phyloP scores from a whole-genome alignment of 2,329 filamentous ascomycete species.

The Fonsecaea nubica region DNA sequence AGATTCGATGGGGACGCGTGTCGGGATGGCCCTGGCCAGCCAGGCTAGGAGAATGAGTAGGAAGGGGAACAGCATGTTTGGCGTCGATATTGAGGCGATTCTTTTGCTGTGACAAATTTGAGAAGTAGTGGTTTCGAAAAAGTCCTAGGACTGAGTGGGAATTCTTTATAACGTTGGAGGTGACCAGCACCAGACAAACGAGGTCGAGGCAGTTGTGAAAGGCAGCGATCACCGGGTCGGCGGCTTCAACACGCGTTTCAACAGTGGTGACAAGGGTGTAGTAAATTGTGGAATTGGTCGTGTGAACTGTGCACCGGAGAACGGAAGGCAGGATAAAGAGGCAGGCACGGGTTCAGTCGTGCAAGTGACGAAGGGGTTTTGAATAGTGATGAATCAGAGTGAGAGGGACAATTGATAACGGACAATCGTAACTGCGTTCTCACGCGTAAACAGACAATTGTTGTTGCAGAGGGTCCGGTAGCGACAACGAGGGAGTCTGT shows the following conservation, averaged over 20 bases:
- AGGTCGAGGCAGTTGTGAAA: conserved; percentile 12
- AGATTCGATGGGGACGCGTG: conserved; percentile 10
- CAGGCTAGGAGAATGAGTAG: conserved; percentile 28
- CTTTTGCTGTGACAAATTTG: not conserved
- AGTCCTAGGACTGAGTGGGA: not conserved
- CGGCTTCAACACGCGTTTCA: not conserved
- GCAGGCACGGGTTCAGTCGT: conserved; percentile 9
- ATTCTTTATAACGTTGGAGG: conserved; percentile 11
- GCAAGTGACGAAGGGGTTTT: conserved; percentile 11
- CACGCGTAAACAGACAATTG: conserved; percentile 1
- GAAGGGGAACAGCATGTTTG: conserved; percentile 26
- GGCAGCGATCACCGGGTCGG: conserved; percentile 5
- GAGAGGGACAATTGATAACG: conserved; percentile 7
- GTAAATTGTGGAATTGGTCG: conserved; percentile 1
- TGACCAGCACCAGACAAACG: conserved; percentile 24
- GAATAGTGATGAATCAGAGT: conserved; percentile 20
- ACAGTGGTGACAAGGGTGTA: not conserved
- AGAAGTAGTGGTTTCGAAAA: conserved; percentile 2
- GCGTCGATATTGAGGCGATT: not conserved
- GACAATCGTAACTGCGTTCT: conserved; percentile 21
- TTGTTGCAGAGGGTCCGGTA: conserved; percentile 9
- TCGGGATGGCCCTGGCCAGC: conserved; percentile 25
- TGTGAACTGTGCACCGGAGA: conserved; percentile 5
- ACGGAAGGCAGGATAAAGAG: not conserved
- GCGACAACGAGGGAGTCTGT: not conserved